phyloP scores from a whole-genome alignment of 345 rosid species.

The Corchorus olitorius region DNA sequence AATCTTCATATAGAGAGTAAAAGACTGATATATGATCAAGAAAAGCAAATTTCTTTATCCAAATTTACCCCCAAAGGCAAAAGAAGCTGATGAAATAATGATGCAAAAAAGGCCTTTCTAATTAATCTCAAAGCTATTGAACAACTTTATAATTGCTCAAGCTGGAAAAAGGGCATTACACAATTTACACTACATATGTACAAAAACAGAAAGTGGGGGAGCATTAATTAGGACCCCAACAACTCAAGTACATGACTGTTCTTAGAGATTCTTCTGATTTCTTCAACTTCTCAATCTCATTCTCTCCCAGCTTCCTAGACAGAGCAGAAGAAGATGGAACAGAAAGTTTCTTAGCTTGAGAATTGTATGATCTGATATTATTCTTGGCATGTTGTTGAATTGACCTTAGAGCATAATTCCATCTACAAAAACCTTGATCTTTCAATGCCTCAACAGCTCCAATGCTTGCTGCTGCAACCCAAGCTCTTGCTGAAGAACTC shows the following conservation, averaged over 20 bases:
- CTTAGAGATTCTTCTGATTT: constrained; percentile 29
- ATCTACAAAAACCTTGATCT: constrained; percentile 54
- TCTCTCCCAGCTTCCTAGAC: constrained; percentile 5
- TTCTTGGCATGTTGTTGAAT: constrained; percentile 37
- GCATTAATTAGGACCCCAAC: constrained; percentile 37
- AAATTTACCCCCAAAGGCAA: not conserved
- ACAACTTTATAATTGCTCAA: not conserved
- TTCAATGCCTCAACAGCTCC: constrained; percentile 57
- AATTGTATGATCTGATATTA: constrained; percentile 30
- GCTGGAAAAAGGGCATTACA: not conserved
- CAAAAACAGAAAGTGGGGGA: not conserved
- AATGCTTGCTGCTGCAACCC: constrained; percentile 55
- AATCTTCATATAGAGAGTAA: too few species aligned
- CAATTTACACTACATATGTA: not conserved
- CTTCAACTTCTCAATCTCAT: constrained; percentile 22
- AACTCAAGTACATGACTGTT: constrained; percentile 32
- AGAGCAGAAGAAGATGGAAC: constrained; percentile 14
- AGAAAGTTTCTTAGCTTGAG: constrained; percentile 36
- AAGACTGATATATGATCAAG: not conserved
- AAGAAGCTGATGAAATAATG: not conserved
- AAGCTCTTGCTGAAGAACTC: constrained; percentile 42
- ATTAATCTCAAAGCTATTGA: not conserved
- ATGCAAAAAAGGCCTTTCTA: not conserved
- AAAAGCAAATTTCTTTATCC: too few species aligned
- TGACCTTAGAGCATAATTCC: constrained; percentile 45